phyloP scores from a whole-genome alignment of 1,284 basidiomycete genomes.

The Cryptococcus deneoformans region DNA sequence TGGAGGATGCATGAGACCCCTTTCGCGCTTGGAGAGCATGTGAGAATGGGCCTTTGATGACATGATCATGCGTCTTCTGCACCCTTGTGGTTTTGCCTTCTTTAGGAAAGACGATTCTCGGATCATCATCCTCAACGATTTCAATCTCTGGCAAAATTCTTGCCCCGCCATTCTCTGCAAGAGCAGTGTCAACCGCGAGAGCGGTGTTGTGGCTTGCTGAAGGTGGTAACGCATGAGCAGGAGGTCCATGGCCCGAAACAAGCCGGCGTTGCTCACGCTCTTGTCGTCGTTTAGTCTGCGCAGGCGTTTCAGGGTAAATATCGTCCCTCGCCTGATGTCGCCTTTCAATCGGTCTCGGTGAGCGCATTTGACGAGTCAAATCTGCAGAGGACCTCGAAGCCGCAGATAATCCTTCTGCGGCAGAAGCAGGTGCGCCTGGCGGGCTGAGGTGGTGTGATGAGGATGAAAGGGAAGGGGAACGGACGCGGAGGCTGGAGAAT shows the following conservation, averaged over 20 bases:
- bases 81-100: constrained; percentile 35
- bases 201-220: background rate
- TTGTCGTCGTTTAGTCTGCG: constrained; percentile 42
- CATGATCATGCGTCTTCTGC: constrained; percentile 35
- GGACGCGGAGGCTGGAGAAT: background rate
- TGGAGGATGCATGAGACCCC: background rate
- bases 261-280: constrained; percentile 33
- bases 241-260: background rate
- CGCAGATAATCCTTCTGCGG: background rate
- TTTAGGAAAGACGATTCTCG: constrained; percentile 38
- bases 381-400: background rate
- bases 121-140: constrained; percentile 48
- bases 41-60: constrained; percentile 26
- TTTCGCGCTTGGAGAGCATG: constrained; percentile 8
- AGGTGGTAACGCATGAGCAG: constrained; percentile 1
- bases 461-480: constrained; percentile 1
- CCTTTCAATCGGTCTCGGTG: background rate
- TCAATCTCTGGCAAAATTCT: constrained; percentile 44
- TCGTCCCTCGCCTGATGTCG: background rate
- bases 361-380: background rate
- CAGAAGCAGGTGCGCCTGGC: constrained; percentile 9
- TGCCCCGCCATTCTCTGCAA: constrained; percentile 16
- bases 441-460: background rate
- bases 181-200: constrained; percentile 22
- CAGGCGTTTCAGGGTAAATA: constrained; percentile 44